phyloP scores from a whole-genome alignment of 2,329 filamentous ascomycete genomes.

The Botrytis cinerea region DNA sequence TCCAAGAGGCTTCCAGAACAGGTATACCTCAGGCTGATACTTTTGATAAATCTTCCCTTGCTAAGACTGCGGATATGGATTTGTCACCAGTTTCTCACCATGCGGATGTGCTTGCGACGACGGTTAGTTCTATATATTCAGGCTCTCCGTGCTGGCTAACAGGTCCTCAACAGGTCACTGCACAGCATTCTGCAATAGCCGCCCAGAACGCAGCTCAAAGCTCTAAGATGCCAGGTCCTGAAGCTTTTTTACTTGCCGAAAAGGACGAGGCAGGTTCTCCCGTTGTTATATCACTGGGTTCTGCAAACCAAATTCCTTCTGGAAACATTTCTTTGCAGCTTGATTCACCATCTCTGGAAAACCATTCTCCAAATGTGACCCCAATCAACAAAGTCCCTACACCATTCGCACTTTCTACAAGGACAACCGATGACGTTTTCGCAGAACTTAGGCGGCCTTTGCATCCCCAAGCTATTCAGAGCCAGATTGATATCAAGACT shows the following conservation, averaged over 20 bases:
- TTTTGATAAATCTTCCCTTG: neutral
- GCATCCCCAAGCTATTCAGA: conserved; percentile 2
- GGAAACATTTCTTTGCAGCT: neutral
- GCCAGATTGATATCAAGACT: neutral
- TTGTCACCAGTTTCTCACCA: neutral
- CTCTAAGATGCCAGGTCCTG: neutral
- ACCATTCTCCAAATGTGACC: conserved; percentile 27
- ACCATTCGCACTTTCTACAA: conserved; percentile 30
- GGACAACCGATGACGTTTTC: conserved; percentile 38
- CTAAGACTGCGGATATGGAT: neutral
- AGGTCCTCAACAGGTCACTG: neutral
- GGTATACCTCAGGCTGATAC: neutral
- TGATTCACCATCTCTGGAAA: conserved; percentile 26
- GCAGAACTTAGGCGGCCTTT: conserved; percentile 33
- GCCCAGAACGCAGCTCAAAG: neutral
- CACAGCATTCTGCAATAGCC: neutral
- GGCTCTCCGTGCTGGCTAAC: neutral
- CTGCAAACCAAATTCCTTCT: neutral
- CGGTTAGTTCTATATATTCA: neutral
- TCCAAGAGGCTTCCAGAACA: neutral
- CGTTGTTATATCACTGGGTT: neutral
- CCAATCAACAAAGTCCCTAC: conserved; percentile 20
- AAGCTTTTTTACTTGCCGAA: neutral
- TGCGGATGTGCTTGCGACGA: neutral
- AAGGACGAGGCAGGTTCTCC: neutral